phyloP scores from a whole-genome alignment of 441 rosid genomes.

The Pelargonium citronellum region DNA sequence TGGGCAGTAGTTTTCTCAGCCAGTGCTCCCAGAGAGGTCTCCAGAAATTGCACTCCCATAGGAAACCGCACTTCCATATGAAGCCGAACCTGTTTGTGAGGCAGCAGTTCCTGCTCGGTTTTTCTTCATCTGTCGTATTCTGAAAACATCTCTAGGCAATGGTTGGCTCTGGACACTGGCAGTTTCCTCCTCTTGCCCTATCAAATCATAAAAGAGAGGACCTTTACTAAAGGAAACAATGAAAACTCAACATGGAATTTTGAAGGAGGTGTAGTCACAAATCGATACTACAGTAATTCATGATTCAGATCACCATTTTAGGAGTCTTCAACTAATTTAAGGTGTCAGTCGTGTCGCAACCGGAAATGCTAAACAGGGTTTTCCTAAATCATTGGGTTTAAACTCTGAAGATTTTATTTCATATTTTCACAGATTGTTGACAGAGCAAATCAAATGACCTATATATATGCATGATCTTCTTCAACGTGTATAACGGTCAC shows the following conservation, averaged over 20 bases:
- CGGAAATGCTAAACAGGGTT: too few species aligned
- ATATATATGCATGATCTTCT: not conserved
- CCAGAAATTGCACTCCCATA: slow-evolving; percentile 26
- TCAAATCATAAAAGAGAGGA: not conserved
- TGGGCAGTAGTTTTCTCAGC: slow-evolving; percentile 22
- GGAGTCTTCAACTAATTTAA: too few species aligned
- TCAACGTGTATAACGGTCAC: not conserved
- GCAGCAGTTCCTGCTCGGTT: slow-evolving; percentile 54
- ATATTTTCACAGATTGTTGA: not conserved
- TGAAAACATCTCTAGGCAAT: slow-evolving; percentile 61
- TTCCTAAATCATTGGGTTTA: too few species aligned
- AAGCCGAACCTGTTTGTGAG: slow-evolving; percentile 63
- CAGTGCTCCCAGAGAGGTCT: slow-evolving; percentile 65
- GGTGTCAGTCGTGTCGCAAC: too few species aligned
- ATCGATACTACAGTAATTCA: too few species aligned
- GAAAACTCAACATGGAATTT: slow-evolving; percentile 8
- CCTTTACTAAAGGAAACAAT: not conserved
- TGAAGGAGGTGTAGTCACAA: too few species aligned
- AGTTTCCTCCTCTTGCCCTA: slow-evolving; percentile 80
- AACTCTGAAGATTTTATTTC: not conserved
- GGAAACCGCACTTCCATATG: slow-evolving; percentile 76
- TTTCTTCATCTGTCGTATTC: slow-evolving; percentile 71
- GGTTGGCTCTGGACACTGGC: slow-evolving; percentile 75
- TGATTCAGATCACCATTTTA: too few species aligned
- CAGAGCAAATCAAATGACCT: not conserved